Conservation (phyloP, 78 protist species). For the Dictyostelium purpureum region DNA sequence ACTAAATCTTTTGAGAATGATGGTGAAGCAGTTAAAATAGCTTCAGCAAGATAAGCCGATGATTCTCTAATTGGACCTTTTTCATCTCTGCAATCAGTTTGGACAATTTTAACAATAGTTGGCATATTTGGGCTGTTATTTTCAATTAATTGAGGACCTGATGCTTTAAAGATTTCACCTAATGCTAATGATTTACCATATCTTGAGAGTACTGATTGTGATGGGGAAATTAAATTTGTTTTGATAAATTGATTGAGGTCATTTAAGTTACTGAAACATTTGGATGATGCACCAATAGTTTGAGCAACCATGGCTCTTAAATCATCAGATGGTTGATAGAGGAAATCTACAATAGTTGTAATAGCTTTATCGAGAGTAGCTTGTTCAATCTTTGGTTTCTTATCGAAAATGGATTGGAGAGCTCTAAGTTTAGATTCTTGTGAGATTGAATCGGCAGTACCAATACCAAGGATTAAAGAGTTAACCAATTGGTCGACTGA, state of each 20-base stretch:
- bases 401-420: constrained; percentile 66
- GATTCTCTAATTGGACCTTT: constrained; percentile 77
- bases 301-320: constrained; percentile 24
- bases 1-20: constrained; percentile 4
- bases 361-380: constrained; percentile 62
- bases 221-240: constrained; percentile 27
- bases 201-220: constrained; percentile 37
- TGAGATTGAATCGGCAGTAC: constrained; percentile 30
- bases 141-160: background rate
- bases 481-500: constrained; percentile 85
- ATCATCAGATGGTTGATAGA: constrained; percentile 49
- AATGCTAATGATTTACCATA: constrained; percentile 72
- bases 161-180: constrained; percentile 28
- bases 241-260: constrained; percentile 37
- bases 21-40: constrained; percentile 1
- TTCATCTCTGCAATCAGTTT: constrained; percentile 59
- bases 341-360: constrained; percentile 21
- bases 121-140: background rate
- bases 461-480: constrained; percentile 65
- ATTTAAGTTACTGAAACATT: constrained; percentile 7
- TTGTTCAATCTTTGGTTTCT: constrained; percentile 80
- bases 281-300: constrained; percentile 62
- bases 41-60: constrained; percentile 36
- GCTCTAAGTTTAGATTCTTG: constrained; percentile 79
- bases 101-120: constrained; percentile 32